Conservation (phyloP, 495 filamentous ascomycete species). For the Podospora didyma region DNA sequence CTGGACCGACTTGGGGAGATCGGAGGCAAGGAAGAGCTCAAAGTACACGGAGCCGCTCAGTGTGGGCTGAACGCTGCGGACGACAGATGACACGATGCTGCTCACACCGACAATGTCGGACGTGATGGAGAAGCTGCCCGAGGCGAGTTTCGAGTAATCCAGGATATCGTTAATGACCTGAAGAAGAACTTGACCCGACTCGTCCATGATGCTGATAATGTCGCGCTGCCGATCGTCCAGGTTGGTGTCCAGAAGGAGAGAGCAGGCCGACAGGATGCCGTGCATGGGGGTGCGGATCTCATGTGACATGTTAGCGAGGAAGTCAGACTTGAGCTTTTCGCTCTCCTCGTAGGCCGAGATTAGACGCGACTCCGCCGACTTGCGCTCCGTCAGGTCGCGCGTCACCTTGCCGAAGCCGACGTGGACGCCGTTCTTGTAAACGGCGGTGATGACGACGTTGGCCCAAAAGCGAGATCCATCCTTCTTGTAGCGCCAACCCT, state of each 20-base stretch:
- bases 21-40: slow-evolving; percentile 33
- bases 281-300: slow-evolving; percentile 53
- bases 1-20: slow-evolving; percentile 37
- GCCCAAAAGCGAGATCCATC: slow-evolving; percentile 64
- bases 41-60: slow-evolving; percentile 31
- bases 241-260: slow-evolving; percentile 39
- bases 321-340: slow-evolving; percentile 60
- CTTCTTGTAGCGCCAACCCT: slow-evolving; percentile 62
- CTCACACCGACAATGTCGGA: slow-evolving; percentile 39
- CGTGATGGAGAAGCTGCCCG: slow-evolving; percentile 43
- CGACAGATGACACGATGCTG: slow-evolving; percentile 49
- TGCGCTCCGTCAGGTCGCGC: slow-evolving; percentile 59
- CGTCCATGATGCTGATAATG: slow-evolving; percentile 43
- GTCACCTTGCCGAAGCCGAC: slow-evolving; percentile 65
- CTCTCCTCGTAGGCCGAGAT: slow-evolving; percentile 63
- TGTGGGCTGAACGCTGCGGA: slow-evolving; percentile 41
- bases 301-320: slow-evolving; percentile 59
- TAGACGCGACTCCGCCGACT: slow-evolving; percentile 52
- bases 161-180: slow-evolving; percentile 51
- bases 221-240: slow-evolving; percentile 39
- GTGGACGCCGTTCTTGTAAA: slow-evolving; percentile 53
- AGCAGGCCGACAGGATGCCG: slow-evolving; percentile 46
- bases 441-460: slow-evolving; percentile 61
- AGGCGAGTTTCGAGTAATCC: slow-evolving; percentile 47
- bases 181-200: slow-evolving; percentile 44